Evolutionary conservation across 2,329 filamentous ascomycete genomes (phyloP), one percentile per base, ranked within the genome.

Genomic region (Emmonsiellopsis sp.): DNA sequence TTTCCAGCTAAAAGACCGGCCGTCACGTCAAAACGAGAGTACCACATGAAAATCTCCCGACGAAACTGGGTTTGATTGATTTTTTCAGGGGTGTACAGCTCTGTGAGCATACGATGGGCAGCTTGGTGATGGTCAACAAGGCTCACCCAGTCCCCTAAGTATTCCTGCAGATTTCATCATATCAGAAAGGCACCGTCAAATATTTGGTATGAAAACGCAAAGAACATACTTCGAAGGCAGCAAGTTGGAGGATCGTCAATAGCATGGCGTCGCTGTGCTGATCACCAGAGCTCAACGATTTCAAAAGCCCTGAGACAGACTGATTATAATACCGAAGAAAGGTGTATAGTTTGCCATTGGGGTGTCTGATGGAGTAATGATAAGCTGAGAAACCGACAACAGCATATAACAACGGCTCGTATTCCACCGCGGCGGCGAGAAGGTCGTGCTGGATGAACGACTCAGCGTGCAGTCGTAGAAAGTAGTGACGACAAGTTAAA

Each of bases 91-190:
- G 84, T 89, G 65, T 89, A 91, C 0, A 96, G 73, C 43, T 85
- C 81, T 1, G 79, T 86, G 45, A 97, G 74, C 62, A 97, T 85
- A 58, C 89, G 83, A 64, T 87, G 82, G 0, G 93, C 93, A 9
- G 92, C 93, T 65, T 86, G 89, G 67, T 96, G 91, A 67, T 97
- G 93, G 20, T 90, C 88, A 70, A 93, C 85, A 13, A 97, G 76
- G 63, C 94, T 96, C 51, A 94, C 83, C 90, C 90, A 97, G 66
- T 98, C 93, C 10, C 93, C 93, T 45, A 97, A 78, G 63, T 90
- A 94, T 71, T 97, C 93, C 89, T 95, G 37, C 15, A 11, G 5
- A 9, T 32, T 40, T 44, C 26, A 32, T 53, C 16, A 48, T 53
- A 50, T 41, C 32, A 50, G 20, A 44, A 38, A 20, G 34, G 32